phyloP scores from a whole-genome alignment of 1,284 basidiomycete species.

The Moesziomyces sp. region DNA sequence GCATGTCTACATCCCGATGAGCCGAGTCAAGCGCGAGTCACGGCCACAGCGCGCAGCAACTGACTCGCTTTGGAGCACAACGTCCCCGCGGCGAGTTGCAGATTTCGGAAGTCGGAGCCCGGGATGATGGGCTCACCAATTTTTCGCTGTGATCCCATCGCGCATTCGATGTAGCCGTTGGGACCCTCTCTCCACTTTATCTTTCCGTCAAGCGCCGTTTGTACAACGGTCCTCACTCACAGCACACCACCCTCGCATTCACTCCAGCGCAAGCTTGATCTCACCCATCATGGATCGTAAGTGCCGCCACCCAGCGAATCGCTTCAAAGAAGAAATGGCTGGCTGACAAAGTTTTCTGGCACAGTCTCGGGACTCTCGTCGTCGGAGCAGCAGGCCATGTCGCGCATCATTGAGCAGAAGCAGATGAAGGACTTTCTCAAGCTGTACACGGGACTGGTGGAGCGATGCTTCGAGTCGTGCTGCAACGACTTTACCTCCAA shows the following conservation, averaged over 20 bases:
- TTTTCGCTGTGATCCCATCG: neutral
- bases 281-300: constrained; percentile 49
- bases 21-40: constrained; percentile 25
- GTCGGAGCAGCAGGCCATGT: constrained; percentile 64
- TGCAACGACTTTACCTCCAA: constrained; percentile 97
- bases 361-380: constrained; percentile 64
- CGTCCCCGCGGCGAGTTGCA: no score
- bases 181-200: no score
- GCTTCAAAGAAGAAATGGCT: no score
- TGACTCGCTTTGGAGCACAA: neutral
- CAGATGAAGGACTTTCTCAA: constrained; percentile 98
- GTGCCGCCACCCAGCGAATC: constrained; percentile 2
- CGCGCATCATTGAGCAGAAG: constrained; percentile 66
- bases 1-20: neutral
- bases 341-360: constrained; percentile 2
- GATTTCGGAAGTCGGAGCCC: constrained; percentile 15
- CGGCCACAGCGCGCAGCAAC: neutral
- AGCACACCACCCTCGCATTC: neutral
- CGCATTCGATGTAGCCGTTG: neutral
- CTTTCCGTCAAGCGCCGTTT: no score
- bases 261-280: constrained; percentile 8
- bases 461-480: constrained; percentile 93
- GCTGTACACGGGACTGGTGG: constrained; percentile 94
- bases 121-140: neutral
- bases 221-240: neutral